A percentile compares a stretch with the other conserved stretches of the same genome.
These are phyloP conservation scores for Xanthoconium stramineum DNA, from an alignment of 768 basidiomycete species.

Conservation along the genomic window DNA sequence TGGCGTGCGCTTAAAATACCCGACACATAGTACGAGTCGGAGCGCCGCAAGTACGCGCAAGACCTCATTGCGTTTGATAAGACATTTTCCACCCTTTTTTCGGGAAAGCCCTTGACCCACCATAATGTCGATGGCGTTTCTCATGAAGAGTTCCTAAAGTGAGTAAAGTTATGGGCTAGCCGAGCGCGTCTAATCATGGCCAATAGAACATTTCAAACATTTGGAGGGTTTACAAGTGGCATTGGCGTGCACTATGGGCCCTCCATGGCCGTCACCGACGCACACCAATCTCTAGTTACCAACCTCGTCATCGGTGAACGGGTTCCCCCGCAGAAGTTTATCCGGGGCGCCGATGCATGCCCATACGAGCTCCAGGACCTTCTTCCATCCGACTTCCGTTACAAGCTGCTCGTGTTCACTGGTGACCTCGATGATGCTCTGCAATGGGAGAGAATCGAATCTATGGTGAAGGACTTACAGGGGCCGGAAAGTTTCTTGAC, in stretches of 20 bases:
- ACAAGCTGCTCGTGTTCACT: slow-evolving; percentile 46
- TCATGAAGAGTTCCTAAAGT: slow-evolving; percentile 46
- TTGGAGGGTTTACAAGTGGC: slow-evolving; percentile 45
- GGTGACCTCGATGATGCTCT: slow-evolving; percentile 31
- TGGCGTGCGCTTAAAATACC: background rate
- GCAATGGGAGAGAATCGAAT: slow-evolving; percentile 25
- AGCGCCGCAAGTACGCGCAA: slow-evolving; percentile 51
- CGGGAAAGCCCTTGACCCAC: slow-evolving; percentile 45
- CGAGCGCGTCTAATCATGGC: background rate
- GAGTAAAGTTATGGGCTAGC: slow-evolving; percentile 4
- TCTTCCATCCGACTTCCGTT: slow-evolving; percentile 45
- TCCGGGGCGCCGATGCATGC: slow-evolving; percentile 45
- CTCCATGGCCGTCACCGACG: slow-evolving; percentile 35
- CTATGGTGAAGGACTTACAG: slow-evolving; percentile 29
- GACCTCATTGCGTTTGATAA: slow-evolving; percentile 56
- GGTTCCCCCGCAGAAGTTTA: slow-evolving; percentile 44
- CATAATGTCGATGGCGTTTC: slow-evolving; percentile 36
- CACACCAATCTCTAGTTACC: slow-evolving; percentile 36
- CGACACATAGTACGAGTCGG: slow-evolving; percentile 44
- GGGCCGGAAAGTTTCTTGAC: slow-evolving; percentile 25
- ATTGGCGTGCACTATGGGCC: slow-evolving; percentile 49
- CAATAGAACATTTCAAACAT: slow-evolving; percentile 41
- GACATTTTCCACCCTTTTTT: slow-evolving; percentile 49
- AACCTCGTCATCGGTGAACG: slow-evolving; percentile 49
- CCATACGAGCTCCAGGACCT: slow-evolving; percentile 51